A percentile compares a stretch with the other conserved stretches of the same genome.
Evolutionary conservation across 768 basidiomycete species (phyloP).

Genomic region (Kwoniella dendrophila): DNA sequence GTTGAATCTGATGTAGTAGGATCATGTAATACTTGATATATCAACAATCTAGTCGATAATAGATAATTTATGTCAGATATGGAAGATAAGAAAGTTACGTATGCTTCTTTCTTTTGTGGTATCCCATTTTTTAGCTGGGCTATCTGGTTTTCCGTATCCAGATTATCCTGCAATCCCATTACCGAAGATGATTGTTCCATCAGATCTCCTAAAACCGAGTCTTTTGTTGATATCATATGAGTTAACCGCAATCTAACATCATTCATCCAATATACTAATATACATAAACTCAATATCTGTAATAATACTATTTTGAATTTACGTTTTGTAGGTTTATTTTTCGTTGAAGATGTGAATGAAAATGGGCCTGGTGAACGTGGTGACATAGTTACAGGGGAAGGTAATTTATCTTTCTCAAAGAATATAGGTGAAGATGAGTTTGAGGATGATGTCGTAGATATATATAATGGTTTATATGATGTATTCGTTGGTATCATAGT

Average conservation of each 20-base stretch:
- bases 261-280: too few species aligned
- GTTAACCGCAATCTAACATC: too few species aligned
- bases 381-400: neutral
- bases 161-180: too few species aligned
- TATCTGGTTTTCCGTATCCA: neutral
- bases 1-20: conserved; percentile 22
- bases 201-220: too few species aligned
- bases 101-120: conserved; percentile 23
- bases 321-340: neutral
- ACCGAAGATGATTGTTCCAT: too few species aligned
- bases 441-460: neutral
- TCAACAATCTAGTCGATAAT: conserved; percentile 21
- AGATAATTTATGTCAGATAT: conserved; percentile 20
- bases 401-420: neutral
- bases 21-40: conserved; percentile 31
- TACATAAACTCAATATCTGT: too few species aligned
- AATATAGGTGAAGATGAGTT: neutral
- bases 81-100: conserved; percentile 33
- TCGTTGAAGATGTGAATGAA: neutral
- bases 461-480: too few species aligned
- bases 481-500: neutral
- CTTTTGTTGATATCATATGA: too few species aligned
- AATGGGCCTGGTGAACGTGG: neutral
- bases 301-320: too few species aligned
- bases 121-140: neutral